phyloP scores from a whole-genome alignment of 495 filamentous ascomycete genomes.

The Penicillium psychrofluorescens region DNA sequence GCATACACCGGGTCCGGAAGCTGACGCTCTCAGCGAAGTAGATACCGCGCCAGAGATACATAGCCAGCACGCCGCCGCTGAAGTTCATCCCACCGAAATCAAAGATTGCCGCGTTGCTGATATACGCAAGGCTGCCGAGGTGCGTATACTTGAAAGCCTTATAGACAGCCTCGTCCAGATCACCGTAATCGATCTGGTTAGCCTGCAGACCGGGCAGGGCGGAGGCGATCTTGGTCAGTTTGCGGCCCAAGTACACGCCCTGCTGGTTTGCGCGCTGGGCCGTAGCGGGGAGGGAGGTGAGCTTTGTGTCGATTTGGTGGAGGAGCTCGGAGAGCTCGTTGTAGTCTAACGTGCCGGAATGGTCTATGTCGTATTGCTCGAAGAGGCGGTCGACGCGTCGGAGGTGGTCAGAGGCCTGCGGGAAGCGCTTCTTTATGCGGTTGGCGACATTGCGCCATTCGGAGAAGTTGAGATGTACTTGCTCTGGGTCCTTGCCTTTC shows the following conservation, averaged over 20 bases:
- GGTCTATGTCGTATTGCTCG: constrained; percentile 83
- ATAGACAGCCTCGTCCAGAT: constrained; percentile 87
- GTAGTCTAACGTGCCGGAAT: constrained; percentile 88
- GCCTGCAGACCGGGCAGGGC: constrained; percentile 65
- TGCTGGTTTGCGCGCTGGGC: constrained; percentile 98
- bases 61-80: constrained; percentile 79
- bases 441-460: constrained; percentile 83
- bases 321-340: constrained; percentile 84
- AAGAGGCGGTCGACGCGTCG: constrained; percentile 86
- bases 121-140: constrained; percentile 86
- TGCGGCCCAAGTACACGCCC: constrained; percentile 85
- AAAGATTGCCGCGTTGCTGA: constrained; percentile 94
- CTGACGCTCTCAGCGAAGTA: constrained; percentile 99
- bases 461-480: constrained; percentile 69
- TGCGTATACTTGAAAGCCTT: constrained; percentile 95
- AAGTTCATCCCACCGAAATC: constrained; percentile 75
- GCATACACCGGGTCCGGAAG: constrained; percentile 74
- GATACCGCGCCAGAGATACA: constrained; percentile 93
- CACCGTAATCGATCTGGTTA: constrained; percentile 81
- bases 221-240: constrained; percentile 87
- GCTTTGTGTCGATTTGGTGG: constrained; percentile 81
- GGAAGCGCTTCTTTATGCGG: constrained; percentile 80
- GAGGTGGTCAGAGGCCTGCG: constrained; percentile 86
- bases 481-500: constrained; percentile 78
- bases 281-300: constrained; percentile 78